These are phyloP conservation scores for Zalerion maritima DNA, from an alignment of 495 filamentous ascomycete species.

Conservation along the genomic window DNA sequence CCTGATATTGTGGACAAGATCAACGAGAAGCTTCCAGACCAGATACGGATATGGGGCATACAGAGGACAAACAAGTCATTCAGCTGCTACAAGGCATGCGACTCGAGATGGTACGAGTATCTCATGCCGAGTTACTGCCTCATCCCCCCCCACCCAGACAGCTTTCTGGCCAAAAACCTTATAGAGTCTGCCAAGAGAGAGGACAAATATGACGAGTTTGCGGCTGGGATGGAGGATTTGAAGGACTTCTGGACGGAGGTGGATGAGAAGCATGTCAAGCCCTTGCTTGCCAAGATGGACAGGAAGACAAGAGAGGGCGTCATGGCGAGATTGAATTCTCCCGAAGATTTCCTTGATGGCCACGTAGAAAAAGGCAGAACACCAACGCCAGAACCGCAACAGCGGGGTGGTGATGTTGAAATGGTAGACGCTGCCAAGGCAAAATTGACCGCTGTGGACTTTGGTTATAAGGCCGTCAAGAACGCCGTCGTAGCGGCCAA, in stretches of 20 bases:
- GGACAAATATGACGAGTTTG: constrained; percentile 51
- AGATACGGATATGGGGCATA: constrained; percentile 90
- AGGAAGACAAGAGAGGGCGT: constrained; percentile 21
- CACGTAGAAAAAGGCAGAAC: constrained; percentile 12
- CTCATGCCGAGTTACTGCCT: constrained; percentile 84
- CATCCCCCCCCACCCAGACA: constrained; percentile 78
- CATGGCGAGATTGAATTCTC: constrained; percentile 8
- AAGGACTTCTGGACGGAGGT: constrained; percentile 65
- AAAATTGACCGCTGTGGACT: constrained; percentile 35
- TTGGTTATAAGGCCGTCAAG: constrained; percentile 60
- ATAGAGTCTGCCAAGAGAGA: constrained; percentile 54
- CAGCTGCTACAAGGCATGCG: constrained; percentile 82
- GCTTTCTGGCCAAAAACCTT: constrained; percentile 68
- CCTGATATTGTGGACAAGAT: constrained; percentile 75
- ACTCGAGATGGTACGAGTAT: constrained; percentile 92
- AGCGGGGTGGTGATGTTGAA: too few species aligned
- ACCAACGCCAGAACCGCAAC: too few species aligned
- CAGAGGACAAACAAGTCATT: constrained; percentile 72
- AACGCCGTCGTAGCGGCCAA: constrained; percentile 63
- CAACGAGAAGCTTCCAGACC: constrained; percentile 66
- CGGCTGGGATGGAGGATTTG: constrained; percentile 58
- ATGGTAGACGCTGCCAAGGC: constrained; percentile 9
- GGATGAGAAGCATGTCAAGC: constrained; percentile 60
- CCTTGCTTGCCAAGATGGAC: constrained; percentile 43
- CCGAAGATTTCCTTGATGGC: constrained; percentile 13